Percentiles rank a stretch among this genome's conserved stretches.
These are phyloP conservation scores for Zygosaccharomyces gambellarensis DNA, from an alignment of 805 yeast genomes.

Conservation along the genomic window DNA sequence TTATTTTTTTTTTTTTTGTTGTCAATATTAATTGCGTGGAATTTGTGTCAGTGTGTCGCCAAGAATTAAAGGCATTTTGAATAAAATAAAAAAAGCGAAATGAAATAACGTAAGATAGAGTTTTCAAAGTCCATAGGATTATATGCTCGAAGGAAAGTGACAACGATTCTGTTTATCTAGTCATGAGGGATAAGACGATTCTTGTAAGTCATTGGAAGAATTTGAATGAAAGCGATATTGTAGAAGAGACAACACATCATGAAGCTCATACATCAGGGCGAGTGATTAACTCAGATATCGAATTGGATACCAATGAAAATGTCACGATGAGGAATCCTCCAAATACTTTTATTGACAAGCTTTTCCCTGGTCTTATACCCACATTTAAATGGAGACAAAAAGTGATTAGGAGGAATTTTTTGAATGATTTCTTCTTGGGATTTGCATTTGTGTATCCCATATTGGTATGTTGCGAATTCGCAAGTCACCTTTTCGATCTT, in stretches of 20 bases:
- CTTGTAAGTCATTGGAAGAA: slow-evolving; percentile 4
- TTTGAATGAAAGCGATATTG: neutral
- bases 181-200: neutral
- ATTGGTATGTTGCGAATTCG: slow-evolving; percentile 12
- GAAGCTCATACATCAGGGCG: neutral
- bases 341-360: neutral
- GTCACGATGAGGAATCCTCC: neutral
- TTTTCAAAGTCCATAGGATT: neutral
- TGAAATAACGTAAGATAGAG: neutral
- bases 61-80: too few species aligned
- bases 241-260: neutral
- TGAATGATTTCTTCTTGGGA: slow-evolving; percentile 15
- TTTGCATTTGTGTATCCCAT: slow-evolving; percentile 21
- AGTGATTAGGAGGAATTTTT: slow-evolving; percentile 9
- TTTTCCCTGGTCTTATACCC: neutral
- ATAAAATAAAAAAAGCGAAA: neutral
- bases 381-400: slow-evolving; percentile 2
- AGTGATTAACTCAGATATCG: neutral
- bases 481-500: neutral
- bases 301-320: neutral
- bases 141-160: too few species aligned
- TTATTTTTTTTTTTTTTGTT: neutral
- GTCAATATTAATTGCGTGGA: neutral
- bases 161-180: neutral
- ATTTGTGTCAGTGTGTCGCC: slow-evolving; percentile 1